Conservation (phyloP, 1,139 yeast genomes). For the Candida anutae region DNA sequence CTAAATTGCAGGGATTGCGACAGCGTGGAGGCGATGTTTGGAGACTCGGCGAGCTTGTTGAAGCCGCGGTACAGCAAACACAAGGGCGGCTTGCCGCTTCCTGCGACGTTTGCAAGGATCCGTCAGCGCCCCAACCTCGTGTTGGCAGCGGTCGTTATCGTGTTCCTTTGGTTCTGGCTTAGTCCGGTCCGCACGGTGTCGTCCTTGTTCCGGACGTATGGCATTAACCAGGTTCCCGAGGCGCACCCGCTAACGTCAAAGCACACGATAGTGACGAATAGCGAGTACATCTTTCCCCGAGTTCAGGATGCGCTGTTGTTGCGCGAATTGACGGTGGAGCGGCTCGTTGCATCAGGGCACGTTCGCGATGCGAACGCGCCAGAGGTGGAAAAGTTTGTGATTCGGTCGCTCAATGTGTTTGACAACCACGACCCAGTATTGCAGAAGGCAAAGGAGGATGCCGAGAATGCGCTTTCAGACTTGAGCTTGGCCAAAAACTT, state of each 20-base stretch:
- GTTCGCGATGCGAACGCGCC: constrained; percentile 29
- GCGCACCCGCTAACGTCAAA: constrained; percentile 29
- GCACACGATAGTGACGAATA: constrained; percentile 33
- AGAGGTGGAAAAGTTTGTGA: constrained; percentile 26
- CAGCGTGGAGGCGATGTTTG: too few species aligned
- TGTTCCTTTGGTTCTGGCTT: constrained; percentile 18
- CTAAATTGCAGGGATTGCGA: too few species aligned
- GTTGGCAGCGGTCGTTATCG: constrained; percentile 9
- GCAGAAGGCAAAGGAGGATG: constrained; percentile 32
- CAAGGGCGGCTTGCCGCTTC: constrained; percentile 23
- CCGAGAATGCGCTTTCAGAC: constrained; percentile 29
- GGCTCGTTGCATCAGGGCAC: constrained; percentile 40
- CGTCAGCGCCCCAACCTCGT: constrained; percentile 12
- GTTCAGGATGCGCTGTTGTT: constrained; percentile 58
- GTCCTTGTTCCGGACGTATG: constrained; percentile 5
- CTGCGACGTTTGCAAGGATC: constrained; percentile 22
- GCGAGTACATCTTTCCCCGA: constrained; percentile 56
- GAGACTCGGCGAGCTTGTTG: too few species aligned
- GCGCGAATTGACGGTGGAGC: constrained; percentile 45
- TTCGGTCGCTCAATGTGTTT: constrained; percentile 33
- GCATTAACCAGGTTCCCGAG: constrained; percentile 3
- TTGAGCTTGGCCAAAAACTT: constrained; percentile 43
- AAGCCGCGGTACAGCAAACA: constrained; percentile 21
- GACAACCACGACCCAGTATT: constrained; percentile 37
- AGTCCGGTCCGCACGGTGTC: constrained; percentile 14